Conservation (phyloP, 1,284 basidiomycete species). For the Cerrena zonata region DNA sequence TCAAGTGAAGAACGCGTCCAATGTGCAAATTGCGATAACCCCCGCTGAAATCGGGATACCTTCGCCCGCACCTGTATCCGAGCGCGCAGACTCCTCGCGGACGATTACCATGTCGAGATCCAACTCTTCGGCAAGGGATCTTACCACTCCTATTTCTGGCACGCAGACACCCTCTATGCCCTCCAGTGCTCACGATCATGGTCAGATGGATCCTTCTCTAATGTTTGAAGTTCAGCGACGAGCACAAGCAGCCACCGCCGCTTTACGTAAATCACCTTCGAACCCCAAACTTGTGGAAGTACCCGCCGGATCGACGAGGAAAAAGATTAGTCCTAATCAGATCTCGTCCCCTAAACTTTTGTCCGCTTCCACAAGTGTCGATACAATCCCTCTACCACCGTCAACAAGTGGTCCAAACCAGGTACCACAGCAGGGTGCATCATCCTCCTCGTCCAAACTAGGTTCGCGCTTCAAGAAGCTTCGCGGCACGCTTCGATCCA, state of each 20-base stretch:
- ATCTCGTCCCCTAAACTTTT: slow-evolving; percentile 71
- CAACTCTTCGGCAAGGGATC: not conserved
- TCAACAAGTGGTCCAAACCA: slow-evolving; percentile 24
- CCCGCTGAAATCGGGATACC: not conserved
- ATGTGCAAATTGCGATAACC: slow-evolving; percentile 12
- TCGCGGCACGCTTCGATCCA: slow-evolving; percentile 63
- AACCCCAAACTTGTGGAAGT: slow-evolving; percentile 43
- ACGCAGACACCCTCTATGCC: slow-evolving; percentile 20
- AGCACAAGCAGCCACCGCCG: slow-evolving; percentile 63
- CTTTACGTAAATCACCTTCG: slow-evolving; percentile 57
- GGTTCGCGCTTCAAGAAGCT: slow-evolving; percentile 62
- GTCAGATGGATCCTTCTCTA: slow-evolving; percentile 11
- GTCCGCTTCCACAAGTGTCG: slow-evolving; percentile 69
- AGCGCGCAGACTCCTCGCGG: not conserved
- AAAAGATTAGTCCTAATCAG: slow-evolving; percentile 61
- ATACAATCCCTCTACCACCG: slow-evolving; percentile 61
- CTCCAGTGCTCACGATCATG: slow-evolving; percentile 31
- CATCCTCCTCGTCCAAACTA: slow-evolving; percentile 22
- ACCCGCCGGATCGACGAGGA: slow-evolving; percentile 36
- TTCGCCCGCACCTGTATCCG: slow-evolving; percentile 1
- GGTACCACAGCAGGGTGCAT: slow-evolving; percentile 6
- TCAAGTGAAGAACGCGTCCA: slow-evolving; percentile 13
- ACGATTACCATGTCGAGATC: not conserved
- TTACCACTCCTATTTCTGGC: not conserved
- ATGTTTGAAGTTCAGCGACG: slow-evolving; percentile 66